Evolutionary conservation across 2,329 filamentous ascomycete genomes (phyloP).

Genomic region (Apiospora aurea): DNA sequence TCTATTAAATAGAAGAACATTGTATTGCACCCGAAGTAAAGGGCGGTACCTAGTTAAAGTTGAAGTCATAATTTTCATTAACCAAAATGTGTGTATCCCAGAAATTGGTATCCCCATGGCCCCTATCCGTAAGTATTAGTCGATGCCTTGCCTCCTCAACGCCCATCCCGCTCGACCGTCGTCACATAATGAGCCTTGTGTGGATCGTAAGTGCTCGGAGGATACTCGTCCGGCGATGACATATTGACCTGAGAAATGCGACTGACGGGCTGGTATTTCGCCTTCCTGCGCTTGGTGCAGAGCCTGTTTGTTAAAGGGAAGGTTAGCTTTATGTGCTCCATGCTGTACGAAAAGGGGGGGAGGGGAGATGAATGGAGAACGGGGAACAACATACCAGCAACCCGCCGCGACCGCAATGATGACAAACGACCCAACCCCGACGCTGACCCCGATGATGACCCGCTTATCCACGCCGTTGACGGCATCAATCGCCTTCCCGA

Average conservation of each 20-base stretch:
- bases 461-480: background rate
- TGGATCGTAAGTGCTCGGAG: background rate
- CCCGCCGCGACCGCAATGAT: background rate
- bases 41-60: too few relatives aligned
- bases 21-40: too few relatives aligned
- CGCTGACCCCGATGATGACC: slow-evolving; percentile 13
- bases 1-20: too few relatives aligned
- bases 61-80: background rate
- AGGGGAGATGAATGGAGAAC: background rate
- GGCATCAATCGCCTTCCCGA: slow-evolving; percentile 23
- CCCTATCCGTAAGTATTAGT: background rate
- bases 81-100: background rate
- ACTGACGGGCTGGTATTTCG: background rate
- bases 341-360: background rate
- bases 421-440: slow-evolving; percentile 4
- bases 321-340: background rate
- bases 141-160: background rate
- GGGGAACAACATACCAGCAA: slow-evolving; percentile 2
- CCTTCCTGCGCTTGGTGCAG: background rate
- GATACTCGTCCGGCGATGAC: background rate
- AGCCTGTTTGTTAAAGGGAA: background rate
- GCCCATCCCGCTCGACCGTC: background rate
- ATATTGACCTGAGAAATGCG: background rate
- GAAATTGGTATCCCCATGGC: background rate
- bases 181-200: background rate